Percentiles rank a stretch among this genome's conserved stretches.
phyloP scores from a whole-genome alignment of 1,139 yeast species.

The Geotrichum histeridarum region DNA sequence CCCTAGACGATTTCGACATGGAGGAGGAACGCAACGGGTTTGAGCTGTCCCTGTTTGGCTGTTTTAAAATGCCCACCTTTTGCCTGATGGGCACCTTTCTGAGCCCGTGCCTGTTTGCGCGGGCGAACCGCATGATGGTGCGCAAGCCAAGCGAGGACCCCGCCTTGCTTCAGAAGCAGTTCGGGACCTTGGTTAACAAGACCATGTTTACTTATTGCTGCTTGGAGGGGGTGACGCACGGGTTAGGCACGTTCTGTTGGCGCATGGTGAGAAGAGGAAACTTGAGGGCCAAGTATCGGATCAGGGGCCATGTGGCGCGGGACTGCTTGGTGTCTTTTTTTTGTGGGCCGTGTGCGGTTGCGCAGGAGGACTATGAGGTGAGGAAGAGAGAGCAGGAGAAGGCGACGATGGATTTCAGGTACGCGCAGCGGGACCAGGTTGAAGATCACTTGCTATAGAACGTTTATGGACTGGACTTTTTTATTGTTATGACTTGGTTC shows the following conservation, averaged over 20 bases:
- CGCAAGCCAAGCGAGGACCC: slow-evolving; percentile 3
- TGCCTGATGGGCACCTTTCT: neutral
- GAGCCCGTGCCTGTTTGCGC: slow-evolving; percentile 10
- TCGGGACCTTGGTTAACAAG: neutral
- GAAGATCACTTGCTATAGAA: neutral
- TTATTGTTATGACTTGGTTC: too few relatives aligned
- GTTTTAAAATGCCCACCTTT: neutral
- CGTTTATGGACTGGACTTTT: too few relatives aligned
- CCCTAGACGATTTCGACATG: too few relatives aligned
- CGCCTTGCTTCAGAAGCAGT: neutral
- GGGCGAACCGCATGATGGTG: neutral
- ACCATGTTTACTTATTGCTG: too few relatives aligned
- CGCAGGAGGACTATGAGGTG: slow-evolving; percentile 13
- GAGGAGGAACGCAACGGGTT: neutral
- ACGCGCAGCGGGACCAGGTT: neutral
- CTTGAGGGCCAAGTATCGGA: slow-evolving; percentile 7
- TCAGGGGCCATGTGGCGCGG: slow-evolving; percentile 6
- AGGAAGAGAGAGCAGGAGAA: slow-evolving; percentile 1
- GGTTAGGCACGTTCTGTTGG: slow-evolving; percentile 7
- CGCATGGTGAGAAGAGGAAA: neutral
- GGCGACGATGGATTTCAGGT: neutral
- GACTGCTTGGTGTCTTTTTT: neutral
- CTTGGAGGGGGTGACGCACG: neutral
- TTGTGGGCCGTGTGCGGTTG: slow-evolving; percentile 14
- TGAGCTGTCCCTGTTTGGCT: neutral